These are phyloP conservation scores for Phytophthora hibernalis DNA, from an alignment of 352 stramenopile species.

Conservation along the genomic window DNA sequence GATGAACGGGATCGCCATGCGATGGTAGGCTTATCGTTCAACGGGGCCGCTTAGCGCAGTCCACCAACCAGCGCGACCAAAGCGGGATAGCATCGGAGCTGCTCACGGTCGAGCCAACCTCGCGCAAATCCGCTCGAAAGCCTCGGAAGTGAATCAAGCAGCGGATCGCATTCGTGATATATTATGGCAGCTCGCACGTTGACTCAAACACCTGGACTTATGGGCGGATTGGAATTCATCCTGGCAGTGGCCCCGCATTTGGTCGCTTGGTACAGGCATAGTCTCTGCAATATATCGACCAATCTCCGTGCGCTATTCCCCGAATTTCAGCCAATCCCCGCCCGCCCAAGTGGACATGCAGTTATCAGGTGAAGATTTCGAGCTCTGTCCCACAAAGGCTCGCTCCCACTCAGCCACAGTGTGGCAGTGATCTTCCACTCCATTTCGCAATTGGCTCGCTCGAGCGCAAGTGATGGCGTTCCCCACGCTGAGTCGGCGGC, in stretches of 20 bases:
- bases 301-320: not conserved
- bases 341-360: constrained; percentile 16
- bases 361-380: constrained; percentile 29
- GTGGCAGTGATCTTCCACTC: not conserved
- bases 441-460: constrained; percentile 32
- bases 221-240: not conserved
- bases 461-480: constrained; percentile 17
- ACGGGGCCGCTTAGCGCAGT: not conserved
- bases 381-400: constrained; percentile 16
- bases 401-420: constrained; percentile 9
- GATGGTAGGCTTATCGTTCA: not conserved
- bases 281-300: not conserved
- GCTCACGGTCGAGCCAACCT: not conserved
- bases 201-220: not conserved
- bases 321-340: constrained; percentile 12
- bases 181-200: constrained; percentile 9
- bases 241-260: too few relatives aligned
- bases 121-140: constrained; percentile 3
- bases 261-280: too few relatives aligned
- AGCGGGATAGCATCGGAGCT: constrained; percentile 13
- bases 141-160: constrained; percentile 11
- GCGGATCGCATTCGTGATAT: constrained; percentile 8
- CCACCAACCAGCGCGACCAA: constrained; percentile 18
- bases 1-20: not conserved
- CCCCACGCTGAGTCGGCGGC: constrained; percentile 12